Evolutionary conservation across 345 rosid species (phyloP), one percentile per base, ranked within the genome.

Genomic region (Abelmoschus esculentus): DNA sequence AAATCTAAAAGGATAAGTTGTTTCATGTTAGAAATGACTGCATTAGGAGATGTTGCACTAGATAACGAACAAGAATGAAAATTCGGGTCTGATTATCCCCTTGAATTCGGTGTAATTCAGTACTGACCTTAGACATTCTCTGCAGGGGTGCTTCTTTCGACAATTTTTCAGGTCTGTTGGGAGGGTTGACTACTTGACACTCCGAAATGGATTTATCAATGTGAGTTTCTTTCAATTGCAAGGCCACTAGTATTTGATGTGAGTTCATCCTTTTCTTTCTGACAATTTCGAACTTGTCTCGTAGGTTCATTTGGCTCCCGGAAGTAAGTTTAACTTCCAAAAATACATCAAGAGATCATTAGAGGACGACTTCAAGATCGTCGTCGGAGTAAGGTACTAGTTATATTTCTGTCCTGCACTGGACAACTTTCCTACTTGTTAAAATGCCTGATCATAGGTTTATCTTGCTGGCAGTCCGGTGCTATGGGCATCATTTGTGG

Each of bases 81-180:
- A 26, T 19, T 13, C 26, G 26, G 26, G 26, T 22, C 26, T 22
- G 26, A 22, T 22, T 22, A 1, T 22, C 26, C 26, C 26, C 26
- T 22, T 22, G 26, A 22, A 22, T 22, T 22, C 26, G 26, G 26
- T 22, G 26, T 22, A n/a, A 61, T 19, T 13, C 52, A 36, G 3
- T 66, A 22, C 31, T 56, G 9, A 65, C 28, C 56, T 42, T 72
- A 1, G 18, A 40, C 62, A 73, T 79, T 34, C 26, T 54, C 61
- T 87, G 79, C 85, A 95, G 99, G 99, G 92, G 62, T 95, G 96
- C 75, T 91, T 95, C 82, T 84, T 90, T 40, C 72, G 93, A 75
- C 99, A 95, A 61, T 95, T 95, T 78, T 95, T 81, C 76, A 86
- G 82, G 80, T 95, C 99, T 9, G 96, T 95, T 56, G 80, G 86